Base-by-base conservation (phyloP, 257 asterid genomes). In the Forsythia viridissima region DNA sequence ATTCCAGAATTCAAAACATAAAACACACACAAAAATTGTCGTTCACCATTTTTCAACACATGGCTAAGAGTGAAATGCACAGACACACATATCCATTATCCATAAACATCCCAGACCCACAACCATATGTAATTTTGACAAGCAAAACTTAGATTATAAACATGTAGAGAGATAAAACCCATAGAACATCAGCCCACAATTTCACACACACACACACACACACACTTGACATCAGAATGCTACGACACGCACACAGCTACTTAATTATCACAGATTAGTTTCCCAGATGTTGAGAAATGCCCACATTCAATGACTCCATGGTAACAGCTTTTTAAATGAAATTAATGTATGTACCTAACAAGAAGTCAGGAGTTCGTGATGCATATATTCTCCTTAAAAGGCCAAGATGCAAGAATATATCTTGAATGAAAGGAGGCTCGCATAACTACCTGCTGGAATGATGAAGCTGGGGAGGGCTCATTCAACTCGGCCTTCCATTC, bases 391-490 rank as follows among this genome's bases (percentile, higher is more conserved):
- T 69, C 73, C 70, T 55, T 30, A 73, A 70, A 76, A 57, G 70
- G 74, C 4, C 16, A 18, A 13, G 40, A 51, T 51, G 52, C 72
- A 75, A n/a, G 16, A 34, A 80, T 9, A 79, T 42, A 41, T 44
- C 66, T 74, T 76, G 61, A 73, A 73, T 37, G 21, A 12, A 69
- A 74, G 13, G 65, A 82, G 30, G 16, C 38, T 0, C 40, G 1
- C 12, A 12, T 65, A 59, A n/a, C 66, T 86, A 91, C 99, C 96
- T 93, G 93, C 80, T 88, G 99, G 84, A 93, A 80, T 11, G 99
- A 96, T 77, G 99, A 85, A 59, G 99, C 97, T n/a, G 99, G 99
- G 71, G 99, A 90, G 34, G 97, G 97, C 84, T 92, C 96, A 76
- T 86, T 88, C 74, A 96, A 97, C 88, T 96, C 99, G 71, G 94